Base-by-base conservation (phyloP, 495 filamentous ascomycete species). In the Daldinia bambusicola region DNA sequence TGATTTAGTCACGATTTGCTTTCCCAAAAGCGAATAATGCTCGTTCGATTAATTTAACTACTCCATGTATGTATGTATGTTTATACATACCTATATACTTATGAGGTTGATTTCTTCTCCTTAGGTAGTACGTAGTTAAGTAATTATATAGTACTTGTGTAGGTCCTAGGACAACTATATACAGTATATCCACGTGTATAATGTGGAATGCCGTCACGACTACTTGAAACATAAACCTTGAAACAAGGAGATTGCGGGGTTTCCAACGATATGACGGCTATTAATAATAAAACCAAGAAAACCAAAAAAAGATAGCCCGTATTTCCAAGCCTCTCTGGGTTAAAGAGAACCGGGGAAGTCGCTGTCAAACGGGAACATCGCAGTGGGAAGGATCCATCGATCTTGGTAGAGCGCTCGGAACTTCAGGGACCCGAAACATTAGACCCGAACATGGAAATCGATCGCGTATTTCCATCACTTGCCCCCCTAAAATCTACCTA, bases 361-460 rank as follows among this genome's bases (percentile, higher is more conserved):
- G 30, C 50, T 14, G 2, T 32, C 18, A 22, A 37, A 62, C 10
- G 51, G 53, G 13, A 36, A 36, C 2, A 45, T 9, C 30, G 26
- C 34, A 26, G 51, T 16, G 38, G 38, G 45, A 53, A 61, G 30
- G 20, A 67, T 26, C 26, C 26, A 26, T 26, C 26, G 26, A 26
- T 67, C 37, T 67, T 32, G 26, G 55, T 31, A 61, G 65, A 69
- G 70, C 70, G 70, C 70, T 68, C 70, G 70, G 70, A 40, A 61
- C 12, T 55, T 66, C 70, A 64, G 56, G 61, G 41, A 26, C 56
- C 70, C 70, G 70, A 72, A 72, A 72, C 70, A 61, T 56, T 72
- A 68, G 70, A 41, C 53, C 65, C 31, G 22, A 53, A 38, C 32
- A 26, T 26, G 26, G 26, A 51, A 18, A 48, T 34, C 61, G 61